Base-by-base conservation (phyloP, 169 alveolate species). In the Plasmodium vinckei region DNA sequence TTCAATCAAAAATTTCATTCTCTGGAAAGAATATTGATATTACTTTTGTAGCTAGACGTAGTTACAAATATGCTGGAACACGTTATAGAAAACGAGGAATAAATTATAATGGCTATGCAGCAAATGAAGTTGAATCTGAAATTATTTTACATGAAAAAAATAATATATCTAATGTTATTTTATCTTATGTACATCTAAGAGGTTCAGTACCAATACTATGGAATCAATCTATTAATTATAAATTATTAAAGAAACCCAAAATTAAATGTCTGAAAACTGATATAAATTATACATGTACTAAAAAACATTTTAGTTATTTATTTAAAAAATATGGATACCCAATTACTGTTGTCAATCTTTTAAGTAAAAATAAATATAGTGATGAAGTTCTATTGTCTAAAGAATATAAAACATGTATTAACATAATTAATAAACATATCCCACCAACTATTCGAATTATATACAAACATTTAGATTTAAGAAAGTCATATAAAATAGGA, bases 61-160 rank as follows among this genome's bases (percentile, higher is more conserved):
- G 98, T 64, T 86, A 93, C 21, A 94, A 97, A 88, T 95, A 98
- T 88, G 97, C 97, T 39, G 99, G 99, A 33, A 97, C 98, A 27
- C 91, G 99, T 69, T 98, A 97, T 77, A 90, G 96, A 46, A 92
- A 96, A 33, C 93, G 99, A 75, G 99, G 99, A 1, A 94, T 98
- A 9, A 98, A 97, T 84, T 67, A 93, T 9, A 91, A 89, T 3
- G 97, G 97, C 0, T 92, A 93, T 67, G 94, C 93, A 23, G 97
- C 99, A 0, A 98, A 98, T 93, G 97, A 96, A 64, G 99, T 97
- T 5, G 99, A 98, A 90, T 96, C 99, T 3, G 99, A 98, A 87
- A 96, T 97, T 27, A 72, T 98, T n/a, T 87, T 96, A 6, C 93
- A 91, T n/a, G 94, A 95, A 64, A 70, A 73, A 13, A 87, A 92